Evolutionary conservation across 805 yeast species (phyloP), one percentile per base, ranked within the genome.

Genomic region (Nakazawaea wyomingensis): DNA sequence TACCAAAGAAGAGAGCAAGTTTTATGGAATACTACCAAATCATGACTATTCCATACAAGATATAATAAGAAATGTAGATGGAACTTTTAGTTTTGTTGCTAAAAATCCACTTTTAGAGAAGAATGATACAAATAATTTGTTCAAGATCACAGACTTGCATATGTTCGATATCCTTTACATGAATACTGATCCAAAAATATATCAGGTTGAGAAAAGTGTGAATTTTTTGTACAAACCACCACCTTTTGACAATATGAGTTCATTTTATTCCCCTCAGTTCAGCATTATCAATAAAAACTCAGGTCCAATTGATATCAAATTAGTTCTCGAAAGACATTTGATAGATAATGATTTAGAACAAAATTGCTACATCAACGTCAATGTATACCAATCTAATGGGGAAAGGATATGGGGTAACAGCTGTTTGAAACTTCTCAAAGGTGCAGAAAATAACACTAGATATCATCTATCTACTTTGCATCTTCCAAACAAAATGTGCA

Each of bases 31-130:
- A 24, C 64, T 75, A 1, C 62, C 80, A 3, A 66, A 72, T 29
- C 96, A 88, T 59, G 96, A 88, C 58, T 88, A 86, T 55, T 69
- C 85, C 0, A 62, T 87, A 0, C 45, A 70, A 2, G 72, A 62
- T n/a, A 41, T 78, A 26, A 46, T 52, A 20, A 48, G 46, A 6
- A 48, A 47, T 20, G 41, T 39, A 4, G 48, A 50, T 34, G 46
- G 32, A 13, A 50, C 53, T 3, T 50, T 34, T 27, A 29, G 48
- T 2, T 44, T 72, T 2, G 48, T 52, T 0, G 43, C 77, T 4
- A 65, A 64, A 39, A 78, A 79, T 50, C 82, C 84, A 0, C 72
- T 73, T 74, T 32, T 37, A 24, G 35, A 48, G 20, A 28, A 26
- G 48, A 42, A 28, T 8, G 37, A 37, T 19, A 44, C 35, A 18